These are phyloP conservation scores for Penicillium atrosanguineum DNA, from an alignment of 495 filamentous ascomycete species.

Conservation along the genomic window DNA sequence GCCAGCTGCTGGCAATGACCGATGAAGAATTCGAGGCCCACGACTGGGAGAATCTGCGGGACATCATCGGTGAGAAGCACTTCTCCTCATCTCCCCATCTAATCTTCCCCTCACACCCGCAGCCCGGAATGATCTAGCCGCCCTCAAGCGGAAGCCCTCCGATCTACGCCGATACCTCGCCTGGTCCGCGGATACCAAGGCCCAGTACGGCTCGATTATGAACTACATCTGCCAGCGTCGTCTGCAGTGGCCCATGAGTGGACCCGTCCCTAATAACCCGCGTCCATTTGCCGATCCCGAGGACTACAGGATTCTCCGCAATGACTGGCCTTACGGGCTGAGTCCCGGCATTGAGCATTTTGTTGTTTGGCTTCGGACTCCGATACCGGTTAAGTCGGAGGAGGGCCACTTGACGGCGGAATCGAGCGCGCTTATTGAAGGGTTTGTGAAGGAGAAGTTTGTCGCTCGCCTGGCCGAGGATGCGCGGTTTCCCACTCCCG, in stretches of 20 bases:
- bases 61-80: conserved; percentile 59
- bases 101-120: conserved; percentile 6
- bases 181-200: conserved; percentile 70
- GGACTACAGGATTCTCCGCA: conserved; percentile 75
- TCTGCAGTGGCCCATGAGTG: conserved; percentile 59
- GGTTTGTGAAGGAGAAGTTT: conserved; percentile 69
- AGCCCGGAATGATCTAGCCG: conserved; percentile 70
- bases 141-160: conserved; percentile 78
- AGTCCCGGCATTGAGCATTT: conserved; percentile 63
- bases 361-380: conserved; percentile 59
- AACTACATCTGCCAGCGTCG: conserved; percentile 72
- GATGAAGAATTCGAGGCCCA: conserved; percentile 68
- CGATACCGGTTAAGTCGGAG: conserved; percentile 41
- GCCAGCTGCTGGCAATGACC: conserved; percentile 60
- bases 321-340: conserved; percentile 92
- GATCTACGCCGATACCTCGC: conserved; percentile 79
- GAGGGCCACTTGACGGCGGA: conserved; percentile 75
- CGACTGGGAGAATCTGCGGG: conserved; percentile 65
- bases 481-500: conserved; percentile 31
- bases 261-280: conserved; percentile 27
- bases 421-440: conserved; percentile 56
- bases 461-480: conserved; percentile 50
- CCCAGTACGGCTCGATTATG: conserved; percentile 71
- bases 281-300: conserved; percentile 65
- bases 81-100: conserved; percentile 2